Evolutionary conservation across 257 asterid genomes (phyloP), one percentile per base, ranked within the genome.

Genomic region (Voacanga thouarsii): DNA sequence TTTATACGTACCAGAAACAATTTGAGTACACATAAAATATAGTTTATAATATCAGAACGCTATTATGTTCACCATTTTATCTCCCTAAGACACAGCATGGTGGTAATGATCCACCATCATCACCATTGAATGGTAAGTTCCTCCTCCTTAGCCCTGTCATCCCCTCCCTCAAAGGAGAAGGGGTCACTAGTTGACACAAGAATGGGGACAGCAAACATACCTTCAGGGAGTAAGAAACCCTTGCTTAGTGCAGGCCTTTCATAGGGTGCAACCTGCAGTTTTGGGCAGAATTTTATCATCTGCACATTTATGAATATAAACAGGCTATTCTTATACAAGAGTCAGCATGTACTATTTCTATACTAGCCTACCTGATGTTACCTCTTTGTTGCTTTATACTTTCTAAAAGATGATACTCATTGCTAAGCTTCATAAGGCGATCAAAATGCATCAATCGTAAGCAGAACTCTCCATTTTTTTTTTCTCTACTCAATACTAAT

Each of bases 191-290:
- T 24, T 37, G 72, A 39, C 23, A 67, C 9, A 39, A 67, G 43
- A 49, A 53, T 45, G 18, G 23, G 14, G 78, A 74, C 33, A 79
- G 47, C 51, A 69, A 61, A 57, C 43, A 77, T 89, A 94, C 98
- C 97, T 89, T 94, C 96, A 72, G 97, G 98, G 80, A 94, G 92
- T 78, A 94, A 81, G 80, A 88, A 94, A 12, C 98, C 97, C 87
- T 94, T 92, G 88, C 98, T 94, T 82, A 94, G 79, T 75, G 96
- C 98, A 77, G 97, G 98, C 82, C 96, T 90, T 88, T 94, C 96
- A 83, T 94, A 94, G 37, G 98, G 98, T 51, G 96, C 96, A 87
- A 90, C 95, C 98, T 93, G 82, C 85, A 88, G 78, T 30, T 60
- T 45, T 57, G 59, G 75, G 60, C 68, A 81, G 71, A 74, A 60